These are phyloP conservation scores for Penicillium sp. DNA, from an alignment of 2,329 filamentous ascomycete genomes.

Conservation along the genomic window DNA sequence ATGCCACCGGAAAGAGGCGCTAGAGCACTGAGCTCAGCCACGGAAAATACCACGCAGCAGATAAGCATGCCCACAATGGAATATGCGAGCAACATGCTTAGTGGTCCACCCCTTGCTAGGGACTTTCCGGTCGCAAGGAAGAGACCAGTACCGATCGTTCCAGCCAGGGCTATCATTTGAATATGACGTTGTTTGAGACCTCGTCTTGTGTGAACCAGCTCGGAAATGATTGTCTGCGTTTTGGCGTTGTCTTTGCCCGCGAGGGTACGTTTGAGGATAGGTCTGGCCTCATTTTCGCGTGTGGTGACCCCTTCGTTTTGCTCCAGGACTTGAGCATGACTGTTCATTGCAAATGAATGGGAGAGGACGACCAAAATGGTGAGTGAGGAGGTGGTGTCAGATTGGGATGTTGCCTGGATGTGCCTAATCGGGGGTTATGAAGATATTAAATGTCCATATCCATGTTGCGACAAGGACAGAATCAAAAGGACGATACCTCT, in stretches of 20 bases:
- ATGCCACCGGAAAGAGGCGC: conserved; percentile 1
- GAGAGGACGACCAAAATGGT: neutral
- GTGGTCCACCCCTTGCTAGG: conserved; percentile 23
- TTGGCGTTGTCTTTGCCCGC: neutral
- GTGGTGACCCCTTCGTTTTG: neutral
- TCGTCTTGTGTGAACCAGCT: conserved; percentile 7
- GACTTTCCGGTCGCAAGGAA: conserved; percentile 27
- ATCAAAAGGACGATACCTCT: neutral
- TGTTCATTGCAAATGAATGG: neutral
- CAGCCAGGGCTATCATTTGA: conserved; percentile 30
- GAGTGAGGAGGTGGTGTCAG: neutral
- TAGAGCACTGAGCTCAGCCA: conserved; percentile 1
- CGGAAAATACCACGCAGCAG: conserved; percentile 24
- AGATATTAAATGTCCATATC: neutral
- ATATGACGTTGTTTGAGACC: conserved; percentile 25
- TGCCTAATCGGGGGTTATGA: neutral
- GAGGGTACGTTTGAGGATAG: neutral
- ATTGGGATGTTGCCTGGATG: neutral
- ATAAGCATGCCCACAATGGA: conserved; percentile 28
- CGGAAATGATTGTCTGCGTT: neutral
- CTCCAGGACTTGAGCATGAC: neutral
- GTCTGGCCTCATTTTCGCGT: neutral
- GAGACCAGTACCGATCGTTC: conserved; percentile 29
- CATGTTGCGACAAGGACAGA: neutral
- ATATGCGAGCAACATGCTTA: conserved; percentile 28